Base-by-base conservation (phyloP, 2,329 filamentous ascomycete genomes). In the Beauveria varroae region DNA sequence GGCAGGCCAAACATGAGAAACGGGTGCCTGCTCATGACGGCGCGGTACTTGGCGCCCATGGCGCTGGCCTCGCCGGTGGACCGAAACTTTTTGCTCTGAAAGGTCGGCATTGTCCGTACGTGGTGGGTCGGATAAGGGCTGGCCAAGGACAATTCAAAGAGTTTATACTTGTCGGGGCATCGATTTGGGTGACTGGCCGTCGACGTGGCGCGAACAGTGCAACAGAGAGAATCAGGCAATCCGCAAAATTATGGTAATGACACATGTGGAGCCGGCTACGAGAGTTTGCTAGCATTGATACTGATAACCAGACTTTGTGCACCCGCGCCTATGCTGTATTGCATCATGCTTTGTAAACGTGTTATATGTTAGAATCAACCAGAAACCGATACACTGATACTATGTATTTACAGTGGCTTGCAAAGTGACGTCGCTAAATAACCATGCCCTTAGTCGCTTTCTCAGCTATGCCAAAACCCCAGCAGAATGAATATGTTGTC, bases 1-100 rank as follows among this genome's bases (percentile, higher is more conserved):
- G 95, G 96, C 4, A 99, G 81, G 2, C 96, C 96, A 72, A 99
- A 99, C 65, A 96, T 85, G 30, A 92, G 78, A 74, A 99, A 99
- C 1, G 95, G 96, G 68, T 90, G 91, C 70, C 83, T 87, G 62
- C 85, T 81, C 67, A 99, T 85, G 63, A 84, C 75, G 37, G 83
- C 78, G 62, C 95, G 90, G 78, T 99, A 99, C 64, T 81, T 81
- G 62, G 87, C 83, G 56, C 89, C 90, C 67, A 96, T 76, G 12
- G 83, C 85, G 74, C 86, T 86, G 65, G 84, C 76, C 64, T 91
- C 83, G 63, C 85, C 81, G 40, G 87, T 75, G 46, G 85, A 77
- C 65, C 86, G 87, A 74, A 88, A 96, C 64, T 86, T 88, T 67
- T 90, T 91, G 65, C 78, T 83, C 65, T 79, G 82, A 70, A 93